Base-by-base conservation (phyloP, 78 protist genomes). In the Thecamonas trahens region DNA sequence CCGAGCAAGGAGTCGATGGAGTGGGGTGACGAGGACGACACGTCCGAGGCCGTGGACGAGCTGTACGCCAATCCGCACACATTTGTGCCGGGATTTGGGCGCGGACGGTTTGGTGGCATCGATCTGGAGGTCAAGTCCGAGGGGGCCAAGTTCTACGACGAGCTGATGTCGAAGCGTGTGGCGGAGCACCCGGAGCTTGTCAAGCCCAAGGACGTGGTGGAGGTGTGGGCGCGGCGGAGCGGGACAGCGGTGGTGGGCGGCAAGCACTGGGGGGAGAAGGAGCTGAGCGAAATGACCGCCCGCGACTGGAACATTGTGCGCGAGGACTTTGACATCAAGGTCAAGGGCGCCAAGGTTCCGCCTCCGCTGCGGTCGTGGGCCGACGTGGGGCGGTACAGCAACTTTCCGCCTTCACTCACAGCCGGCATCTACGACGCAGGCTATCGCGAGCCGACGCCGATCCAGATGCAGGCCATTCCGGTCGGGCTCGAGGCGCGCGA, bases 281-380 rank as follows among this genome's bases (percentile, higher is more conserved):
- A 40, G 17, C 77, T 93, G 28, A 72, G 14, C 11, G 60, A 89
- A 15, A 96, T 96, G 99, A 73, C 79, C 3, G 91, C 85, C 24
- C 75, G 98, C 26, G 99, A 96, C 66, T 96, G 98, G 98, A 76
- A 96, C 39, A 95, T 96, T 11, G 79, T 96, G 71, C 34, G 74
- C 22, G 99, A 96, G 45, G 99, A 96, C 60, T 90, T 79, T 44
- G 77, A 87, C 52, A 93, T 96, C 15, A 13, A 79, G 11, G 52
- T 84, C 1, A 83, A 75, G 38, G 98, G 98, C 5, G 58, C 29
- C 2, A 31, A n/a, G 8, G 4, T 65, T 26, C 84, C 84, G 29
- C 9, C 11, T 1, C 90, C 90, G 29, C 2, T 82, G 31, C 34
- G 90, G n/a, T 45, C 28, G 8, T 85, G 90, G 90, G 32, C 20